Conservation (phyloP, 306 rosid species). For the Alnus rubra region DNA sequence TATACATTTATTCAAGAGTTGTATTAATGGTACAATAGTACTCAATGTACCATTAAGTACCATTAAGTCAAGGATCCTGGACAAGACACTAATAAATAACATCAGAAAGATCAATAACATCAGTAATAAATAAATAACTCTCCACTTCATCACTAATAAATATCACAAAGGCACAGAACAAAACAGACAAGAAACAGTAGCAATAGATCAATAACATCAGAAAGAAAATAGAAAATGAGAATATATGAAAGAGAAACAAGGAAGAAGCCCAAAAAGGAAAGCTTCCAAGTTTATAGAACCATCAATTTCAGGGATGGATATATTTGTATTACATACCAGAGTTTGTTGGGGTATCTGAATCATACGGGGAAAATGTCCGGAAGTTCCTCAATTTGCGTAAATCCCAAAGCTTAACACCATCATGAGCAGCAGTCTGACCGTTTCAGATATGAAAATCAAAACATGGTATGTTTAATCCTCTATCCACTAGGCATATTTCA, state of each 20-base stretch:
- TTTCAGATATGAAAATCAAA: slow-evolving; percentile 29
- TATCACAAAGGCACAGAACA: not conserved
- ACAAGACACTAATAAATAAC: too few relatives aligned
- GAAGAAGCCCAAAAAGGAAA: too few relatives aligned
- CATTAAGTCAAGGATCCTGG: too few relatives aligned
- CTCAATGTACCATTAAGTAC: too few relatives aligned
- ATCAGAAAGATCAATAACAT: too few relatives aligned
- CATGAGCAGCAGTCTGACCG: slow-evolving; percentile 90
- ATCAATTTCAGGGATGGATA: not conserved
- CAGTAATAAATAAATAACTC: too few relatives aligned
- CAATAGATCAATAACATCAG: not conserved
- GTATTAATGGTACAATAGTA: too few relatives aligned
- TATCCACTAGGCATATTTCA: slow-evolving; percentile 3
- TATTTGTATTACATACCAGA: slow-evolving; percentile 51
- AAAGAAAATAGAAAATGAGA: not conserved
- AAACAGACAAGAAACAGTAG: not conserved
- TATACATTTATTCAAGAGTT: too few relatives aligned
- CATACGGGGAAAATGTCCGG: slow-evolving; percentile 80
- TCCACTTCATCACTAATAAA: not conserved
- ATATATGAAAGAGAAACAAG: not conserved
- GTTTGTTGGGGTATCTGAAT: slow-evolving; percentile 76
- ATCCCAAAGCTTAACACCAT: slow-evolving; percentile 98
- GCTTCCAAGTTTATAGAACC: not conserved
- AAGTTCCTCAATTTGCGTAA: slow-evolving; percentile 90
- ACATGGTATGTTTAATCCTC: slow-evolving; percentile 1